Evolutionary conservation across 257 asterid species (phyloP), one percentile per base, ranked within the genome.

Genomic region (Jasminum sambac): DNA sequence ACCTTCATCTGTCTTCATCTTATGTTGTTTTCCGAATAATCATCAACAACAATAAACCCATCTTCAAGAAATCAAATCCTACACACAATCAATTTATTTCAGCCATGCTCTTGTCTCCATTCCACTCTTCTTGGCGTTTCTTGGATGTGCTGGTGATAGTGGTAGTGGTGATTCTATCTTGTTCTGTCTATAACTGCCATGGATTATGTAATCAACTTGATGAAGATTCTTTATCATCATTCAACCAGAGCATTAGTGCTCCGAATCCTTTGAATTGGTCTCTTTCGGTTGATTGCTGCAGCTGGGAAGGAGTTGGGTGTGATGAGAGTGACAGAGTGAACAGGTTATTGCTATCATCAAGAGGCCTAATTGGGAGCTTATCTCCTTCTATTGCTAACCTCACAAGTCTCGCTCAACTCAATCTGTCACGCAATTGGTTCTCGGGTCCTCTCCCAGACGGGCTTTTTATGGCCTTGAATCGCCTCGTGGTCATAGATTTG

Each of bases 261-360:
- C 4, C 82, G 4, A 81, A 87, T 46, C 91, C 92, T 4, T 73
- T 91, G 75, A 78, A 82, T 59, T 94, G 99, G 99, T 77, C 79
- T 6, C 44, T 58, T 57, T 62, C 88, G 4, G 25, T 21, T 12
- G 96, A 94, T 67, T 94, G 99, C 82, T 94, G 99, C 78, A 36
- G 10, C 46, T 89, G 99, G 99, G 96, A 94, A 65, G 99, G 99
- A 10, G 71, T 94, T 6, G 68, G 63, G 13, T 94, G 99, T 77
- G 98, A 94, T 57, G 77, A 38, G 24, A 74, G 43, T 6, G 93
- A 82, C 23, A 77, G 90, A 34, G 96, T 94, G 7, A 79, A 66
- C 67, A 14, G 68, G 43, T 81, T 94, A 7, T 78, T 62, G 84
- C 90, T 91, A 10, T 95, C 99, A 11, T 84, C 89, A 3, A 76